Evolutionary conservation across 257 asterid genomes (phyloP).

Genomic region (Rauvolfia tetraphylla): DNA sequence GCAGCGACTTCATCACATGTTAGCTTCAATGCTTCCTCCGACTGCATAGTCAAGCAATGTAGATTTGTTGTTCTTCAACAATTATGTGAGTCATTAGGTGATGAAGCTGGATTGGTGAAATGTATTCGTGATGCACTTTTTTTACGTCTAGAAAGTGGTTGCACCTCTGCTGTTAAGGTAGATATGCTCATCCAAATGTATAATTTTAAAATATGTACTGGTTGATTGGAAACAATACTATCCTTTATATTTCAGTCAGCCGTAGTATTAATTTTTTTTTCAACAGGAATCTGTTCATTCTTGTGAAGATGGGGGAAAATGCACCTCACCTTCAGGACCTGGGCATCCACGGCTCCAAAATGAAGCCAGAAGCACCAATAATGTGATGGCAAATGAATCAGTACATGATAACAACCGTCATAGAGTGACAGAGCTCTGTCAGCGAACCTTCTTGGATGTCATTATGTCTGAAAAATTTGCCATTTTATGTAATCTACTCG

Average conservation of each 20-base stretch:
- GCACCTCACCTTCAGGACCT: conserved; percentile 28
- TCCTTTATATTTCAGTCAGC: background rate
- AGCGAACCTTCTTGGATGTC: conserved; percentile 42
- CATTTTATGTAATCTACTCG: conserved; percentile 48
- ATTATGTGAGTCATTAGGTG: conserved; percentile 43
- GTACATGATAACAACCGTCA: conserved; percentile 26
- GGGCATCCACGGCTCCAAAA: conserved; percentile 21
- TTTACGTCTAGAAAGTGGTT: conserved; percentile 39
- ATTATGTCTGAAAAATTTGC: conserved; percentile 59
- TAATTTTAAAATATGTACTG: conserved; percentile 7
- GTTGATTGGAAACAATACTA: background rate
- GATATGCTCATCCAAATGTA: conserved; percentile 2
- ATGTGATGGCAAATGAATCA: conserved; percentile 29
- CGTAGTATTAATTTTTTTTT: conserved; percentile 7
- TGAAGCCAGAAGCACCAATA: conserved; percentile 24
- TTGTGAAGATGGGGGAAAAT: conserved; percentile 38
- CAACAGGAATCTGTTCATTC: conserved; percentile 47
- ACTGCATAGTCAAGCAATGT: conserved; percentile 34
- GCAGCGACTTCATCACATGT: conserved; percentile 28
- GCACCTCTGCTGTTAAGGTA: conserved; percentile 51
- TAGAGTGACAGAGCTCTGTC: conserved; percentile 46
- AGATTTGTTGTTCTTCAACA: conserved; percentile 61
- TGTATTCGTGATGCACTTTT: conserved; percentile 47
- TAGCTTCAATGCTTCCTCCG: conserved; percentile 23
- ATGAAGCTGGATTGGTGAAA: conserved; percentile 46